These are phyloP conservation scores for Thelonectria blattea DNA, from an alignment of 2,329 filamentous ascomycete genomes.

Conservation along the genomic window DNA sequence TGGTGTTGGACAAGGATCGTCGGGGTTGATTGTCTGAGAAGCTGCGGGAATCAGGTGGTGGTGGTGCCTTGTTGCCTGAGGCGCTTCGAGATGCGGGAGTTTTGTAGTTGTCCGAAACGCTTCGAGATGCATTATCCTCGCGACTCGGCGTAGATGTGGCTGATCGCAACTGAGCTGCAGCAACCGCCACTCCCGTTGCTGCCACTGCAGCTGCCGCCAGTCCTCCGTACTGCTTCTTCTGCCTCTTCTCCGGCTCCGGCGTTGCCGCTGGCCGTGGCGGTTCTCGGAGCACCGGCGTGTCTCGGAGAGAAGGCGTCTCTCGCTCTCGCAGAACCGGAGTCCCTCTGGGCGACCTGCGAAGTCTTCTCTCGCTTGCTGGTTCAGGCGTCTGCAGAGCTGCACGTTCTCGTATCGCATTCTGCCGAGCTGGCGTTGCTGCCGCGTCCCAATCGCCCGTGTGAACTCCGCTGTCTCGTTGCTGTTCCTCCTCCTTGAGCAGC, in stretches of 20 bases:
- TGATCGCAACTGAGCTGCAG: conserved; percentile 21
- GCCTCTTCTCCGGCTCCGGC: conserved; percentile 54
- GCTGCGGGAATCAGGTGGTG: conserved; percentile 34
- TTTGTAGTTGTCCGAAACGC: conserved; percentile 47
- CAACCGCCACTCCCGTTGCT: conserved; percentile 20
- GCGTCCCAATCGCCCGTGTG: conserved; percentile 58
- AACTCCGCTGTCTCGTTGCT: conserved; percentile 62
- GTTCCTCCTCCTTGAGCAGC: conserved; percentile 40
- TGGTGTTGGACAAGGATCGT: conserved; percentile 60
- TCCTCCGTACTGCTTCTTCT: conserved; percentile 40
- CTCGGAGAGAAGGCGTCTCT: conserved; percentile 45
- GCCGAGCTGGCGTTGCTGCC: background rate
- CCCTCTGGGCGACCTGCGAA: conserved; percentile 42
- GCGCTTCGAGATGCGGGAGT: conserved; percentile 38
- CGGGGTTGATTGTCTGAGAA: conserved; percentile 51
- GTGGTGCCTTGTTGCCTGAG: conserved; percentile 43
- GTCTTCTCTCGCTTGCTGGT: conserved; percentile 35
- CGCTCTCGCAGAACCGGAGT: conserved; percentile 46
- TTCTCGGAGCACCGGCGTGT: conserved; percentile 52
- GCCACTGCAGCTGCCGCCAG: conserved; percentile 30
- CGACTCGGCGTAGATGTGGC: conserved; percentile 27
- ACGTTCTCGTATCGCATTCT: conserved; percentile 16
- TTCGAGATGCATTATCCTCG: too few species aligned
- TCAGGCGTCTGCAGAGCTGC: conserved; percentile 39
- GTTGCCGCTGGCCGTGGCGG: conserved; percentile 45